Evolutionary conservation across 306 rosid genomes (phyloP).

Genomic region (Biancaea sappan): DNA sequence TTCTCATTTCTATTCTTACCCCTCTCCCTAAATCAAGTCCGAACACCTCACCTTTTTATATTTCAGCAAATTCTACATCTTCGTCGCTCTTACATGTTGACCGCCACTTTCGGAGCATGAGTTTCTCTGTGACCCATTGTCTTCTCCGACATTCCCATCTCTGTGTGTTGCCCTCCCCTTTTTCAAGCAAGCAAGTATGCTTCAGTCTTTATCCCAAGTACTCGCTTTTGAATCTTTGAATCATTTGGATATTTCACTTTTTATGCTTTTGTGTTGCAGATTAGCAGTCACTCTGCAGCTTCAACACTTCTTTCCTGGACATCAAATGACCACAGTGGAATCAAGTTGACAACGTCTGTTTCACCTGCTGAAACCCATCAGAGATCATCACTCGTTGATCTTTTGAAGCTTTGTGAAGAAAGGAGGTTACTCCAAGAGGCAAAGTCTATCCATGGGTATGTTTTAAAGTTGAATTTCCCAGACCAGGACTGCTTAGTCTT

Average conservation of each 20-base stretch:
- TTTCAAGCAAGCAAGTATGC: conserved; percentile 38
- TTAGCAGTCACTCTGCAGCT: not conserved
- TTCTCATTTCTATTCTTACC: no score
- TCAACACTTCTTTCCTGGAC: conserved; percentile 29
- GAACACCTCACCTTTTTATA: no score
- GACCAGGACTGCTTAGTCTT: conserved; percentile 50
- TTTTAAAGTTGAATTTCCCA: conserved; percentile 49
- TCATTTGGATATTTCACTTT: not conserved
- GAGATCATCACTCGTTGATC: conserved; percentile 50
- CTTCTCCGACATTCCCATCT: conserved; percentile 33
- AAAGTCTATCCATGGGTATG: conserved; percentile 59
- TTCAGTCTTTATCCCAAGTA: not conserved
- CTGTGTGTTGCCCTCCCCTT: conserved; percentile 9
- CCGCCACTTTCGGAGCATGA: conserved; percentile 33
- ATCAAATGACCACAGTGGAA: no score
- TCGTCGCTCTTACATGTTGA: not conserved
- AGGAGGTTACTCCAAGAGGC: conserved; percentile 40
- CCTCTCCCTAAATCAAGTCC: no score
- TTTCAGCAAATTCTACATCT: not conserved
- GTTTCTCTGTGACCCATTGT: conserved; percentile 32
- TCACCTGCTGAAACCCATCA: conserved; percentile 31
- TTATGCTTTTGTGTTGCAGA: not conserved
- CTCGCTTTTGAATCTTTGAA: not conserved
- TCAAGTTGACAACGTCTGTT: conserved; percentile 26
- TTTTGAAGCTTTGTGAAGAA: conserved; percentile 50